A percentile compares a stretch with the other conserved stretches of the same genome.
Evolutionary conservation across 345 rosid species (phyloP).

Genomic region (Salix exigua): DNA sequence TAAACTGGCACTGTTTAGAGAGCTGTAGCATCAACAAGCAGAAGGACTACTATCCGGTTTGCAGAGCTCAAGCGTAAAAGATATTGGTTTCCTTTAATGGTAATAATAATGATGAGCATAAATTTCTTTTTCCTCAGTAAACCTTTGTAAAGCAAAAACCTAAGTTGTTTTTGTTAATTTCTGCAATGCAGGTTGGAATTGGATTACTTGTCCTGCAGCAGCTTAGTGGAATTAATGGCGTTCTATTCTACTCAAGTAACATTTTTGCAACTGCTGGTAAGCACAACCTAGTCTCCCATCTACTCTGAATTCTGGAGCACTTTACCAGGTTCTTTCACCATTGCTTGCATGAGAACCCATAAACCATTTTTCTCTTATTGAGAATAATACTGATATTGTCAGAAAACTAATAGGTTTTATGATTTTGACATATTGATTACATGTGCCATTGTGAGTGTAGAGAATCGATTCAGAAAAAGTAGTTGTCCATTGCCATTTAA

Average conservation of each 20-base stretch:
- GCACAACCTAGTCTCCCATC: constrained; percentile 15
- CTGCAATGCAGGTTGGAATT: constrained; percentile 79
- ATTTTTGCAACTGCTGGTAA: constrained; percentile 86
- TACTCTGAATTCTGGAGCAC: neutral
- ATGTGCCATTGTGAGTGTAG: too few relatives aligned
- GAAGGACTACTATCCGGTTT: constrained; percentile 69
- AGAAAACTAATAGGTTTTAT: too few relatives aligned
- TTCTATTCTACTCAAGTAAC: constrained; percentile 78
- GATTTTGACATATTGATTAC: too few relatives aligned
- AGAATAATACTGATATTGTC: too few relatives aligned
- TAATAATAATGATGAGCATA: constrained; percentile 22
- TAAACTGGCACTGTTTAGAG: constrained; percentile 49
- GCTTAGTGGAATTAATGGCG: constrained; percentile 83
- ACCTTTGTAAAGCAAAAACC: neutral
- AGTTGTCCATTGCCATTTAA: too few relatives aligned
- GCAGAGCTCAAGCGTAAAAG: constrained; percentile 83
- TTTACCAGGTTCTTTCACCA: constrained; percentile 1
- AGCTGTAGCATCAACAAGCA: constrained; percentile 70
- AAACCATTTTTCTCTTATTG: too few relatives aligned
- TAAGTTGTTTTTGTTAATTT: constrained; percentile 7
- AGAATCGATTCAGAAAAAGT: too few relatives aligned
- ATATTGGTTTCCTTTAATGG: constrained; percentile 95
- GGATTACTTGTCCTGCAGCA: constrained; percentile 90
- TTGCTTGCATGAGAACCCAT: too few relatives aligned
- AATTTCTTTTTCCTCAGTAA: neutral